Evolutionary conservation across 106 monocot species (phyloP).

Genomic region (Allium cepa): DNA sequence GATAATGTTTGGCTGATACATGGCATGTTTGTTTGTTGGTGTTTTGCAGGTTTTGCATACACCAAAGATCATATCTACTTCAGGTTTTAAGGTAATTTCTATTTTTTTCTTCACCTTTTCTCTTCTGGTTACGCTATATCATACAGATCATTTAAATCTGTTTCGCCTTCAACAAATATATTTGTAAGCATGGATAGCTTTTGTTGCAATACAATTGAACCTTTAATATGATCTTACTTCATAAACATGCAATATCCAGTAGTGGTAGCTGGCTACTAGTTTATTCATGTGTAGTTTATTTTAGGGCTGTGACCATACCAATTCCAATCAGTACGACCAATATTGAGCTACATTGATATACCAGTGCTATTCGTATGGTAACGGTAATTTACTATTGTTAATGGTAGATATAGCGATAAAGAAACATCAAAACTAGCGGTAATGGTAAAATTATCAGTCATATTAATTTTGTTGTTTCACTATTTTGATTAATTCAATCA

Average conservation of each 20-base stretch:
- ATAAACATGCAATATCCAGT: neutral
- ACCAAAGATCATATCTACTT: constrained; percentile 4
- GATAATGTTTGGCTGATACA: neutral
- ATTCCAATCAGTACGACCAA: too few relatives aligned
- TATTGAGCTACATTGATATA: too few relatives aligned
- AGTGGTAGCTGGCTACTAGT: neutral
- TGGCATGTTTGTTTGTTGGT: neutral
- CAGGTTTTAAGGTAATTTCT: constrained; percentile 3
- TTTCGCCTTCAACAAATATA: neutral
- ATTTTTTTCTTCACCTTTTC: neutral
- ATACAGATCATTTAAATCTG: too few relatives aligned
- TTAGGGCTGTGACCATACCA: too few relatives aligned
- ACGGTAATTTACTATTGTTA: too few relatives aligned
- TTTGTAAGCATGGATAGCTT: neutral
- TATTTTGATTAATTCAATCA: too few relatives aligned
- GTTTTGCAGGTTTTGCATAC: constrained; percentile 10
- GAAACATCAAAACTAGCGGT: too few relatives aligned
- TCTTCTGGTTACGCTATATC: neutral
- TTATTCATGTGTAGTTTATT: too few relatives aligned
- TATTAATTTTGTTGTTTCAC: too few relatives aligned
- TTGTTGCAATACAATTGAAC: neutral
- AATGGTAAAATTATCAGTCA: too few relatives aligned
- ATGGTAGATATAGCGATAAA: too few relatives aligned
- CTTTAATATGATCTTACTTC: neutral
- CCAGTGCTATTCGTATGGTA: too few relatives aligned